Evolutionary conservation across 441 rosid genomes (phyloP).

Genomic region (Populus trichocarpa): DNA sequence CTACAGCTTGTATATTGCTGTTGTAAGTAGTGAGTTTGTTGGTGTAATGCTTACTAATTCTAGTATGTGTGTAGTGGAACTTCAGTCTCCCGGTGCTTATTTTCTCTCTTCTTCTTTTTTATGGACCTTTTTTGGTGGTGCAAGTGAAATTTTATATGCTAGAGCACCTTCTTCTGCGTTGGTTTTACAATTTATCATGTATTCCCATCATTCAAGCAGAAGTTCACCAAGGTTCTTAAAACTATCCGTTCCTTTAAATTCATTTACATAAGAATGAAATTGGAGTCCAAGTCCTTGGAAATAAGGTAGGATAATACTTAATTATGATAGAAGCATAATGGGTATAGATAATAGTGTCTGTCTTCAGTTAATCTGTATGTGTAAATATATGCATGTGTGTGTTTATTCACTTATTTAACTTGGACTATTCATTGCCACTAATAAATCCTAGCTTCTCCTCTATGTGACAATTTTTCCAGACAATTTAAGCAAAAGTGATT

Average conservation of each 20-base stretch:
- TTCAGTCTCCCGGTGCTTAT: background rate
- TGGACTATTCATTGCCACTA: background rate
- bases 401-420: background rate
- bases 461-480: background rate
- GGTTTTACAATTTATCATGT: background rate
- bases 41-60: background rate
- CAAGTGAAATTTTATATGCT: background rate
- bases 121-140: too few species aligned
- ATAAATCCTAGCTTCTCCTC: background rate
- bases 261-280: background rate
- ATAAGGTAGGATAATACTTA: background rate
- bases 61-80: background rate
- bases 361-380: background rate
- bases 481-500: background rate
- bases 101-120: background rate
- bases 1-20: background rate
- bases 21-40: background rate
- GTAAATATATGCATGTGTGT: background rate
- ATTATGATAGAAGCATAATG: background rate
- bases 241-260: background rate
- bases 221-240: background rate
- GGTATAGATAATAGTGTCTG: background rate
- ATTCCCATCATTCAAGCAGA: background rate
- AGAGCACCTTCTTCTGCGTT: background rate
- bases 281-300: background rate